Evolutionary conservation across 306 rosid species (phyloP).

Genomic region (Pueraria montana): DNA sequence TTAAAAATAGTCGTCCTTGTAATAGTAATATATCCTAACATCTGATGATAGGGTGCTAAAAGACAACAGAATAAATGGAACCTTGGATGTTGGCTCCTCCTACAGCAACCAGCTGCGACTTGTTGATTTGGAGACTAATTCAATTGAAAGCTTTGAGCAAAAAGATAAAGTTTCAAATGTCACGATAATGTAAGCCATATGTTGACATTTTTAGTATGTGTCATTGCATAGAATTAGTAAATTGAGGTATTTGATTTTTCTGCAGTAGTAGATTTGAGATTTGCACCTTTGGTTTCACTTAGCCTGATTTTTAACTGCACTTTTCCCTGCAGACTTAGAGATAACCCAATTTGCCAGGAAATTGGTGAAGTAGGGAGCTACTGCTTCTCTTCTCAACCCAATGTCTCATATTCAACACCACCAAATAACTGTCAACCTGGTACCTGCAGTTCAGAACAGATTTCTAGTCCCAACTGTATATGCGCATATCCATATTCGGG

Average conservation of each 20-base stretch:
- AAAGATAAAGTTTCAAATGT: background rate
- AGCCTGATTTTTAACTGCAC: background rate
- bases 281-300: constrained; percentile 32
- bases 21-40: background rate
- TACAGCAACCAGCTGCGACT: constrained; percentile 42
- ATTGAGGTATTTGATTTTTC: background rate
- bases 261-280: constrained; percentile 4
- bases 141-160: constrained; percentile 13
- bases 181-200: constrained; percentile 47
- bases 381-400: constrained; percentile 44
- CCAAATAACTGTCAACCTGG: constrained; percentile 41
- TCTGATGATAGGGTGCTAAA: constrained; percentile 47
- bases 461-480: constrained; percentile 63
- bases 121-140: constrained; percentile 47
- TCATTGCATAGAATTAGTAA: background rate
- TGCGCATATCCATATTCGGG: constrained; percentile 72
- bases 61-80: constrained; percentile 41
- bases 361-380: background rate
- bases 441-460: constrained; percentile 46
- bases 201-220: background rate
- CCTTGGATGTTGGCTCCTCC: constrained; percentile 48
- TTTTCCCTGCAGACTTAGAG: constrained; percentile 54
- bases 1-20: background rate
- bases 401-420: constrained; percentile 31
- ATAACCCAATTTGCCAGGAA: constrained; percentile 57